These are phyloP conservation scores for Microcos paniculata DNA, from an alignment of 345 rosid species.

Conservation along the genomic window DNA sequence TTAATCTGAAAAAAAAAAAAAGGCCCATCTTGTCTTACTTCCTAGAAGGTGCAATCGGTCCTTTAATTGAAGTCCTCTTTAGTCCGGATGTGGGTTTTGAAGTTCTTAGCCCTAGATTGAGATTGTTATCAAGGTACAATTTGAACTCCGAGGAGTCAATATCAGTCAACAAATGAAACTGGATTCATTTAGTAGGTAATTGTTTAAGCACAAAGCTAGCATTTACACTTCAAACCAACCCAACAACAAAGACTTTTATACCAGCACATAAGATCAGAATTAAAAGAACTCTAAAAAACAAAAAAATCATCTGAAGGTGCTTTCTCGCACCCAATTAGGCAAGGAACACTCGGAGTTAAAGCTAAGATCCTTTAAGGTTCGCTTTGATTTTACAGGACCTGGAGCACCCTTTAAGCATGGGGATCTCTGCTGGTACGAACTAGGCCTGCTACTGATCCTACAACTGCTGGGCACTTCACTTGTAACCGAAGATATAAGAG, in stretches of 20 bases:
- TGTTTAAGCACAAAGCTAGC: not conserved
- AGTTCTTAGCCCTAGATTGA: no score
- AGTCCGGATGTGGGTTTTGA: no score
- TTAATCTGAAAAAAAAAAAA: no score
- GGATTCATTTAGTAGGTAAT: not conserved
- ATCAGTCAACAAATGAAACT: not conserved
- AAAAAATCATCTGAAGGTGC: conserved; percentile 32
- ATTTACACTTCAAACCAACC: conserved; percentile 16
- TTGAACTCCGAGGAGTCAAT: not conserved
- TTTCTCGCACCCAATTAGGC: conserved; percentile 41
- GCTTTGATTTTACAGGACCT: conserved; percentile 52
- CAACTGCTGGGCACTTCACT: conserved; percentile 46
- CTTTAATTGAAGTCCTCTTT: no score
- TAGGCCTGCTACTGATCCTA: conserved; percentile 33
- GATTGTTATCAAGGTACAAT: not conserved
- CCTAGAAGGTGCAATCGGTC: no score
- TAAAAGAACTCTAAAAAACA: no score
- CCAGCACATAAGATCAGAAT: conserved; percentile 3
- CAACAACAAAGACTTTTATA: not conserved
- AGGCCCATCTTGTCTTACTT: no score
- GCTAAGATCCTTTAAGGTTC: conserved; percentile 48
- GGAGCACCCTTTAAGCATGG: conserved; percentile 66
- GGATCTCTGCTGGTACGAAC: conserved; percentile 67
- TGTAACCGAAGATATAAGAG: conserved; percentile 37
- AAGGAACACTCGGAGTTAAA: conserved; percentile 55